Base-by-base conservation (phyloP, 768 basidiomycete genomes). In the Auriscalpium vulgare region DNA sequence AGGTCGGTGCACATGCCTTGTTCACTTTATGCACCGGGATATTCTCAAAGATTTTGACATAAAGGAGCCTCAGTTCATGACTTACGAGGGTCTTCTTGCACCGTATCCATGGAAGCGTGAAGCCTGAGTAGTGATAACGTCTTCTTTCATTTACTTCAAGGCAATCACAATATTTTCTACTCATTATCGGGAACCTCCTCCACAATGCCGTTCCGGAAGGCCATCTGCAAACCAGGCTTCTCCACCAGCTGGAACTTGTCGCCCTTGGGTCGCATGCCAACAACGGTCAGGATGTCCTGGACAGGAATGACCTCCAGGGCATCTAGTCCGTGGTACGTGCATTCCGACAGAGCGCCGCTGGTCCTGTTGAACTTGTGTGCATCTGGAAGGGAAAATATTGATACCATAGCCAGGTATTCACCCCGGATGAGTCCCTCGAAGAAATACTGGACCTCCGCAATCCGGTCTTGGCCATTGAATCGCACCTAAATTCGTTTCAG, bases 381-480 rank as follows among this genome's bases (percentile, higher is more conserved):
- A 46, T 63, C 57, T 17, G 60, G 62, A 4, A 23, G 16, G 13
- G 29, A 38, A 40, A 45, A 63, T 16, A 59, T n/a, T 6, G 57
- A 53, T 11, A 59, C 37, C 36, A 63, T 44, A 3, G 62, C 62
- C 44, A 61, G 46, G 3, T 34, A 51, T 17, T 37, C 35, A 19
- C 16, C 36, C 21, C 3, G 21, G 43, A 48, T 21, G 9, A 16
- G 3, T 37, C 46, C 34, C 2, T 9, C 4, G 35, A 58, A 59
- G 53, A 38, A 62, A 34, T 47, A 63, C 14, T 52, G 49, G 11
- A 62, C 61, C 37, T 60, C 57, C 1, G 17, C 57, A 37, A 56
- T 45, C 13, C 34, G n/a, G 10, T 14, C 10, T 46, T 37, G 34
- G 45, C 37, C 54, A 29, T 55, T 35, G 40, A n/a, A n/a, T n/a